Conservation (phyloP, 129 eudicot genomes). For the Artemisia argyi region DNA sequence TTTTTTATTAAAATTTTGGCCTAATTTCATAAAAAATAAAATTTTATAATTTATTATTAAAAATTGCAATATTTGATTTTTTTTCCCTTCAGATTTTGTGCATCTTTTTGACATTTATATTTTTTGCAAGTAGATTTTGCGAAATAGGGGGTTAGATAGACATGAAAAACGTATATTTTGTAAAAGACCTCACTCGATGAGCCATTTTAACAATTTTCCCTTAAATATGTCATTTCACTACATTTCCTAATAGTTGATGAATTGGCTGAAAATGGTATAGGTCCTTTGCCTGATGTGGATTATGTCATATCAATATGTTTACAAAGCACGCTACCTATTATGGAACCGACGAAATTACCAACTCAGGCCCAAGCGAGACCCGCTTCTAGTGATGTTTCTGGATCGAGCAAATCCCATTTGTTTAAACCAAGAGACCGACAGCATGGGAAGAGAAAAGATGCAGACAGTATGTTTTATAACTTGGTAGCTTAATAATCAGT, state of each 20-base stretch:
- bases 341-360: slow-evolving; percentile 40
- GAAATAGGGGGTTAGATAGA: too few species aligned
- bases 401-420: slow-evolving; percentile 55
- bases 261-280: slow-evolving; percentile 40
- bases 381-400: slow-evolving; percentile 72
- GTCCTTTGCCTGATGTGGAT: slow-evolving; percentile 92
- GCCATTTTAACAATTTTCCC: too few species aligned
- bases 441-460: slow-evolving; percentile 65
- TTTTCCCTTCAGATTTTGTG: too few species aligned
- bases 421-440: slow-evolving; percentile 67
- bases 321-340: slow-evolving; percentile 68
- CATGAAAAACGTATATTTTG: too few species aligned
- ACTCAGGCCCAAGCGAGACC: slow-evolving; percentile 44
- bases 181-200: too few species aligned
- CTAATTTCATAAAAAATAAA: too few species aligned
- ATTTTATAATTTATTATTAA: too few species aligned
- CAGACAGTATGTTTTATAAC: slow-evolving; percentile 57
- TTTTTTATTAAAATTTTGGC: too few species aligned
- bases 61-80: too few species aligned
- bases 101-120: too few species aligned
- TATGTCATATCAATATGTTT: slow-evolving; percentile 77
- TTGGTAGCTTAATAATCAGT: too few species aligned
- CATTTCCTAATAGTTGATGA: slow-evolving; percentile 15
- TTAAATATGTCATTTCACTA: neutral
- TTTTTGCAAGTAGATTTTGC: too few species aligned